phyloP scores from a whole-genome alignment of 2,329 filamentous ascomycete genomes.

The Paecilomyces formosus region DNA sequence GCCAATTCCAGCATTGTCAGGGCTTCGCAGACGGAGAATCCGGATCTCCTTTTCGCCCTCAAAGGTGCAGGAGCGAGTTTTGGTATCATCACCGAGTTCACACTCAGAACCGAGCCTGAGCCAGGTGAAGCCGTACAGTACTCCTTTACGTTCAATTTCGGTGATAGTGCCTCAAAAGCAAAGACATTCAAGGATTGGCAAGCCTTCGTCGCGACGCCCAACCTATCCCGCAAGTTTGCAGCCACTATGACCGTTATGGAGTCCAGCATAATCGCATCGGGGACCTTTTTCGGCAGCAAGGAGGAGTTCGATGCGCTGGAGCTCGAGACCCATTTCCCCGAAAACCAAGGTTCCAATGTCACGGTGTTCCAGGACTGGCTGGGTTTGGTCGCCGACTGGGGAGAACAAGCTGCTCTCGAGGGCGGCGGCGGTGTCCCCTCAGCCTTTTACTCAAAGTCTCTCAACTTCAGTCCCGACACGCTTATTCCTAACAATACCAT shows the following conservation, averaged over 20 bases:
- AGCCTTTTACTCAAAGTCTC: conserved; percentile 52
- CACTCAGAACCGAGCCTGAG: conserved; percentile 27
- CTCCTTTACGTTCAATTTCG: conserved; percentile 48
- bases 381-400: conserved; percentile 17
- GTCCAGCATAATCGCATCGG: conserved; percentile 49
- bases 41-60: conserved; percentile 28
- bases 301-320: conserved; percentile 45
- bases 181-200: conserved; percentile 53
- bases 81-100: conserved; percentile 32
- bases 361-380: conserved; percentile 21
- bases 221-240: conserved; percentile 52
- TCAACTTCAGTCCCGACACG: conserved; percentile 46
- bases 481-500: conserved; percentile 41
- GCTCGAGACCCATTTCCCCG: conserved; percentile 18
- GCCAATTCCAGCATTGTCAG: conserved; percentile 29
- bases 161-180: conserved; percentile 42
- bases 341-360: conserved; percentile 11
- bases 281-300: conserved; percentile 54
- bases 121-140: conserved; percentile 50
- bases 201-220: conserved; percentile 45
- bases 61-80: conserved; percentile 31
- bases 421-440: conserved; percentile 34
- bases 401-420: conserved; percentile 17
- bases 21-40: conserved; percentile 19
- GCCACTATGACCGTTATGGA: conserved; percentile 50